phyloP scores from a whole-genome alignment of 2,329 filamentous ascomycete genomes.

The Phaeophleospora eucalypticola region DNA sequence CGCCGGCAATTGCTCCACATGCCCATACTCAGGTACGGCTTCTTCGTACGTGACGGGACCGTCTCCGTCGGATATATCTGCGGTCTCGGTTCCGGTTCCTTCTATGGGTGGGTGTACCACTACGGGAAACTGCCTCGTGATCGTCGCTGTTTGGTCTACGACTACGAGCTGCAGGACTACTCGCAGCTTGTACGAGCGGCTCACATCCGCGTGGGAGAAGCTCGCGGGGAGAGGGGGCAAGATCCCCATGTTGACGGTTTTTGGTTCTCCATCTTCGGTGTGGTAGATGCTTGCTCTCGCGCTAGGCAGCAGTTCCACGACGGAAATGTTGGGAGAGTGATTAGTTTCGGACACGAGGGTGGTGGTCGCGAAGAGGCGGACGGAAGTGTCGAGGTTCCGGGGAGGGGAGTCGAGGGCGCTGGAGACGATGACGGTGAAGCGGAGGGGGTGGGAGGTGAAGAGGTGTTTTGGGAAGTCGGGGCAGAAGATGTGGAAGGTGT shows the following conservation, averaged over 20 bases:
- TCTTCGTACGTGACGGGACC: neutral
- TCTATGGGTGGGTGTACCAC: conserved; percentile 6
- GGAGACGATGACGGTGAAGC: conserved; percentile 12
- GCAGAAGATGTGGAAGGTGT: conserved; percentile 9
- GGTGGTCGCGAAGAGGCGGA: no score
- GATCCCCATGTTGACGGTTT: conserved; percentile 1
- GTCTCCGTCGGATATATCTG: neutral
- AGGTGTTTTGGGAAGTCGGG: conserved; percentile 9
- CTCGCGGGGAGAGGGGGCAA: conserved; percentile 1
- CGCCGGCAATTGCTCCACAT: neutral
- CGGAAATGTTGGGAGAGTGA: no score
- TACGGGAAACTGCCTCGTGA: neutral
- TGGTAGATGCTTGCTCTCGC: neutral
- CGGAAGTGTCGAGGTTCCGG: no score
- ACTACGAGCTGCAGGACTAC: neutral
- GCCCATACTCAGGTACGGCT: no score
- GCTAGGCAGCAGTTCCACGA: no score
- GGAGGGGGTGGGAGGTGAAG: conserved; percentile 11
- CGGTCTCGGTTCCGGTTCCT: no score
- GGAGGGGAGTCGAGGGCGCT: no score
- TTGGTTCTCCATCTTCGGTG: neutral
- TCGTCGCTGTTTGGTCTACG: neutral
- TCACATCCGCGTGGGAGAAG: conserved; percentile 2
- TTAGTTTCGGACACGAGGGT: no score
- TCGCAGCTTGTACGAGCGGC: conserved; percentile 7